Evolutionary conservation across 805 yeast genomes (phyloP), one percentile per base, ranked within the genome.

Genomic region (Teunomyces panamensis): DNA sequence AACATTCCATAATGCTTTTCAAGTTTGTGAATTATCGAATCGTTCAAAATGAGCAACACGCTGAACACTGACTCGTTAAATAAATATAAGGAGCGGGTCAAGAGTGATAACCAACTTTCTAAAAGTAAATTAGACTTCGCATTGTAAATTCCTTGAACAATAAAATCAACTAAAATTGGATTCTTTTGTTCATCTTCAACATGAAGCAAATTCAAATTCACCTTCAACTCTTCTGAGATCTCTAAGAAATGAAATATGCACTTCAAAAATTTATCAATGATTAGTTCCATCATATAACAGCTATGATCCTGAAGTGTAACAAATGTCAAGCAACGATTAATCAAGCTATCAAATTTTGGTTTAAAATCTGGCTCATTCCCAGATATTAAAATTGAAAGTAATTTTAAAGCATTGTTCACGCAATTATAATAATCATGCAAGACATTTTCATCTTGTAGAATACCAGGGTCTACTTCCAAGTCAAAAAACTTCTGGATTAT

Each of bases 281-380:
- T 54, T 2, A 64, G 44, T 46, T 71, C 75, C n/a, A 68, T 49
- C 4, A 56, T 55, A 36, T 50, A 52, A 9, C 51, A 43, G 4
- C 42, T 32, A 2, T 49, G 41, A 2, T 46, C 47, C 26, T 16
- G 29, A 6, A 55, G 45, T 3, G 45, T 41, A 41, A 57, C 47
- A 45, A 58, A 64, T 43, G 59, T 58, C n/a, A 59, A 53, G 47
- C 72, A 67, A 4, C 62, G 45, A 20, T 69, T 67, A 13, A 81
- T 63, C 26, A 80, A 55, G 6, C 62, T 51, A n/a, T 70, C 62
- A 29, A 82, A 73, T 36, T 71, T 71, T 0, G 63, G 64, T 6
- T 68, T 69, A 47, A 84, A 83, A 45, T 79, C 74, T 0, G 68
- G 44, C 54, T 85, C 91, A 10, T 76, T 68, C 0, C 89, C 90